A percentile compares a stretch with the other conserved stretches of the same genome.
phyloP scores from a whole-genome alignment of 169 alveolate species.

The Plasmodium fragile region DNA sequence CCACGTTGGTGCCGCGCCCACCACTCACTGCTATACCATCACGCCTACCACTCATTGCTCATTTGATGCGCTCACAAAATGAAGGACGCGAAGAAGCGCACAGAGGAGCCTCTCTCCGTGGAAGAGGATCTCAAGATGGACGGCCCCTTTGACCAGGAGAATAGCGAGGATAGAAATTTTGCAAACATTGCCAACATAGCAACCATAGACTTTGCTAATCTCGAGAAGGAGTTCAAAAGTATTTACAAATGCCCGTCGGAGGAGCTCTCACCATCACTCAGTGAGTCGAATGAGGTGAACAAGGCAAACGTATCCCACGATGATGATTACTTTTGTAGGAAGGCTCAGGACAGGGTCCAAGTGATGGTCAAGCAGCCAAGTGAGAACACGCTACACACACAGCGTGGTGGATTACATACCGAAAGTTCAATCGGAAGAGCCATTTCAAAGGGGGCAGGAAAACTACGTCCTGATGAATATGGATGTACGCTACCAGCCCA shows the following conservation, averaged over 20 bases:
- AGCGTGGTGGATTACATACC: background rate
- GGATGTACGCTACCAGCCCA: background rate
- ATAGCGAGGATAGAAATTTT: background rate
- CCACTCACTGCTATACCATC: background rate
- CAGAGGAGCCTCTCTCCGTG: background rate
- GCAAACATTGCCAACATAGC: background rate
- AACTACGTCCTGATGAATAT: background rate
- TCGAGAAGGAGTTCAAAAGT: constrained; percentile 38
- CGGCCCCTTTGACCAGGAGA: background rate
- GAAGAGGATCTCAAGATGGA: constrained; percentile 1
- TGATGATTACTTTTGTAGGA: background rate
- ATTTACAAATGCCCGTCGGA: background rate
- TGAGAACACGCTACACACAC: background rate
- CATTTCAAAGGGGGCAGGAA: background rate
- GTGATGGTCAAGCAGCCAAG: background rate
- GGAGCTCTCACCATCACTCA: background rate
- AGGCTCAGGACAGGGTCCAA: background rate
- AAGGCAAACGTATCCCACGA: background rate
- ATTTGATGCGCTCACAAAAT: background rate
- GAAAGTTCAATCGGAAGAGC: background rate
- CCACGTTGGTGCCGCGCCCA: background rate
- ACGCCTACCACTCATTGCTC: background rate
- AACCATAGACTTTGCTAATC: constrained; percentile 4
- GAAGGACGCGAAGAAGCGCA: background rate
- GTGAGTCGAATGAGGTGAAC: background rate